Percentiles rank a stretch among this genome's conserved stretches.
Conservation (phyloP, 1,139 yeast genomes). For the Torulaspora globosa region DNA sequence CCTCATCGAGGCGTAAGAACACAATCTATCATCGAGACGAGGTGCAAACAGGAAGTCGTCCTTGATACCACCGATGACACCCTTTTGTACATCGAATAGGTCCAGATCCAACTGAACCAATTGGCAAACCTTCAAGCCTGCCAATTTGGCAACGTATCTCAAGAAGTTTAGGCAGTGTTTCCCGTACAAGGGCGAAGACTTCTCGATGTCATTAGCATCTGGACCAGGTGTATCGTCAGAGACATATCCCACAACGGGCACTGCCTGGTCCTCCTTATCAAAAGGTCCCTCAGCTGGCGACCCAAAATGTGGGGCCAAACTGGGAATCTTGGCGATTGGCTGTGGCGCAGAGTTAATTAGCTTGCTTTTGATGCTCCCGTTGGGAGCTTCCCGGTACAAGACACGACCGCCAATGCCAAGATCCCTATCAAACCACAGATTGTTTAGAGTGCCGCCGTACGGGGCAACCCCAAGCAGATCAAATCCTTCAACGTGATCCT, state of each 20-base stretch:
- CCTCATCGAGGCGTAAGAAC: slow-evolving; percentile 56
- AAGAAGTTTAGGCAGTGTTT: slow-evolving; percentile 54
- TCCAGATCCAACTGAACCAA: slow-evolving; percentile 59
- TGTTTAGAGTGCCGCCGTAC: slow-evolving; percentile 55
- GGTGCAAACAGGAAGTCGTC: slow-evolving; percentile 63
- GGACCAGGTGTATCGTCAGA: slow-evolving; percentile 20
- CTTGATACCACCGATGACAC: slow-evolving; percentile 56
- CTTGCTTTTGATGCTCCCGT: slow-evolving; percentile 40
- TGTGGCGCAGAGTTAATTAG: slow-evolving; percentile 56
- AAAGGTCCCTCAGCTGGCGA: slow-evolving; percentile 48
- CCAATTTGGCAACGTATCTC: slow-evolving; percentile 52
- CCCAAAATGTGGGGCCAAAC: slow-evolving; percentile 66
- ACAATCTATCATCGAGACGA: slow-evolving; percentile 61
- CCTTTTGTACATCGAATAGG: slow-evolving; percentile 60
- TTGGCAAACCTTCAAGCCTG: slow-evolving; percentile 48
- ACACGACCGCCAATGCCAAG: slow-evolving; percentile 64
- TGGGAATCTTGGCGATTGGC: slow-evolving; percentile 62
- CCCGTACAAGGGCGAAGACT: slow-evolving; percentile 55
- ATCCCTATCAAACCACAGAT: slow-evolving; percentile 63
- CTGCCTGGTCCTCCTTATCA: slow-evolving; percentile 58
- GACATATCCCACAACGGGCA: slow-evolving; percentile 55
- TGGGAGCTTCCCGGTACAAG: slow-evolving; percentile 39
- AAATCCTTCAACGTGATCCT: slow-evolving; percentile 51
- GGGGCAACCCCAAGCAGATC: slow-evolving; percentile 64
- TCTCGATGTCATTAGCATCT: slow-evolving; percentile 46